Conservation (phyloP, 306 rosid species). For the Acacia crassicarpa region DNA sequence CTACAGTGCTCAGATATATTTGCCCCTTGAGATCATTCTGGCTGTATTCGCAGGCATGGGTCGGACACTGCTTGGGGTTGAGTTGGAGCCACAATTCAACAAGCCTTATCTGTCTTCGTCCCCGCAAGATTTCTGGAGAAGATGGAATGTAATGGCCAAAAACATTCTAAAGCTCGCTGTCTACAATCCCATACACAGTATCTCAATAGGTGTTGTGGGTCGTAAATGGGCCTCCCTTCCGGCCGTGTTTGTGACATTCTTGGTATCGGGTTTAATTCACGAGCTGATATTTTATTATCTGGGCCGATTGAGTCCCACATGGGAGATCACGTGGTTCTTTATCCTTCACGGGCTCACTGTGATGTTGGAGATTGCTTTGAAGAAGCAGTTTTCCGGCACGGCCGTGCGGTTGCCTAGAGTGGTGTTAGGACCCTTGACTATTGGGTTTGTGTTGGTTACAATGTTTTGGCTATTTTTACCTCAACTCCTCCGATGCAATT, state of each 20-base stretch:
- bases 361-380: constrained; percentile 30
- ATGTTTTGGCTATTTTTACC: constrained; percentile 55
- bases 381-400: constrained; percentile 20
- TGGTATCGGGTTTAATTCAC: constrained; percentile 52
- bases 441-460: constrained; percentile 43
- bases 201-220: not conserved
- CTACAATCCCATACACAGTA: constrained; percentile 32
- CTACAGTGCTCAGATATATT: constrained; percentile 33
- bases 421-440: constrained; percentile 41
- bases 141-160: constrained; percentile 52
- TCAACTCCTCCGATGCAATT: constrained; percentile 39
- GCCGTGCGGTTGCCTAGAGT: constrained; percentile 32
- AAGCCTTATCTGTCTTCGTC: constrained; percentile 50
- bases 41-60: constrained; percentile 30
- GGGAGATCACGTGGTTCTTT: constrained; percentile 57
- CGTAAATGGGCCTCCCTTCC: constrained; percentile 28
- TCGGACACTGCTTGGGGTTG: constrained; percentile 24
- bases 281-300: constrained; percentile 46
- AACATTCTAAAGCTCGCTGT: constrained; percentile 38
- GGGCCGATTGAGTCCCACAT: constrained; percentile 48
- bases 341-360: constrained; percentile 48
- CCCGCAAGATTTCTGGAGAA: constrained; percentile 56
- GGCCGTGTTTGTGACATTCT: constrained; percentile 31
- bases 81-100: constrained; percentile 50
- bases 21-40: constrained; percentile 39